Evolutionary conservation across 257 asterid species (phyloP), one percentile per base, ranked within the genome.

Genomic region (Asclepias syriaca): DNA sequence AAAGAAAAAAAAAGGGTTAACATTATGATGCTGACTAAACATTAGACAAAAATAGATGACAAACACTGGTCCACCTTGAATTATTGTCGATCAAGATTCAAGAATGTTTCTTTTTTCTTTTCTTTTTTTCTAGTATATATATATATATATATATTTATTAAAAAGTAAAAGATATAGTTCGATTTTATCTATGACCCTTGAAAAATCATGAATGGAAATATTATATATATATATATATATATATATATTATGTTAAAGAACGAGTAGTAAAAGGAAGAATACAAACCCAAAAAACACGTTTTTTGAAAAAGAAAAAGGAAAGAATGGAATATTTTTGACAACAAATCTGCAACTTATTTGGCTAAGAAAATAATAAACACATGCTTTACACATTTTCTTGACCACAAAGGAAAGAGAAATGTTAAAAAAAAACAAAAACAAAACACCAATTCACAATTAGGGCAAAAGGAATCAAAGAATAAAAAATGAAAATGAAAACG

Each of bases 1-100:
- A 29, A 29, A 29, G 3, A 29, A 29, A 29, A 29, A 29, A 29
- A 29, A 29, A 29, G 1, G n/a, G 21, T 40, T 43, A 18, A 8
- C 19, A 65, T 53, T 49, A 29, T 68, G 49, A 68, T 51, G 58
- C 29, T 37, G 37, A 29, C 61, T 50, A 6, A 27, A 51, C 24
- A 68, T 7, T 29, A 4, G 24, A 68, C 61, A 50, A 29, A 68
- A 68, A 68, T 16, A 34, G 1, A 16, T 27, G 59, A 4, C 63
- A 37, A 9, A 9, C 6, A 43, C 19, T 51, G 72, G 61, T 49
- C 71, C 71, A 43, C 71, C 58, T 46, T 67, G 56, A 48, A 45
- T 46, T 45, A 4, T 37, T 29, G 68, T 63, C 14, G 27, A 64
- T 64, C 50, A 8, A 64, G 68, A 64, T 37, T 64, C 50, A 18